phyloP scores from a whole-genome alignment of 257 asterid species.

The Capsicum rhomboideum region DNA sequence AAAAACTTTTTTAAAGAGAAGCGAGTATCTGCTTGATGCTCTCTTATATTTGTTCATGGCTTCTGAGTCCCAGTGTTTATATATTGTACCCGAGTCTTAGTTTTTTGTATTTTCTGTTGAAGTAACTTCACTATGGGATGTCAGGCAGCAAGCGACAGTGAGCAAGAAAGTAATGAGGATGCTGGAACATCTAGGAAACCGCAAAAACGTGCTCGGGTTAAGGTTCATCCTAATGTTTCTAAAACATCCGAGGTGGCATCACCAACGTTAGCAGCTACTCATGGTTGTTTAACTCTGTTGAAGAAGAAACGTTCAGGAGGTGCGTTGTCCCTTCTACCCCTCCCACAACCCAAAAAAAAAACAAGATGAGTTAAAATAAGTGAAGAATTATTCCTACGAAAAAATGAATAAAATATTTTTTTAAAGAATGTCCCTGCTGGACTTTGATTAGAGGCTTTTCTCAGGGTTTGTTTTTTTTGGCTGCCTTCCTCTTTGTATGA shows the following conservation, averaged over 20 bases:
- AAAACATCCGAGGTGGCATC: conserved; percentile 42
- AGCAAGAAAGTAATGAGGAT: conserved; percentile 78
- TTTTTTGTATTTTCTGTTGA: background rate
- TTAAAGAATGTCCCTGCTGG: background rate
- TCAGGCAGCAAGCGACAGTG: conserved; percentile 85
- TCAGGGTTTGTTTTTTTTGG: background rate
- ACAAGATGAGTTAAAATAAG: background rate
- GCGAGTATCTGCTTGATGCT: background rate
- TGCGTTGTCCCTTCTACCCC: conserved; percentile 23
- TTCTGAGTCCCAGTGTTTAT: background rate
- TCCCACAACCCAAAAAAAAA: background rate
- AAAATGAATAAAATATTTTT: background rate
- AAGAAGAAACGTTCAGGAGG: conserved; percentile 90
- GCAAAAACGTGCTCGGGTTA: conserved; percentile 67
- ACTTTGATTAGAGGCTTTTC: background rate
- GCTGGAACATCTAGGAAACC: conserved; percentile 66
- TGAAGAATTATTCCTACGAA: background rate
- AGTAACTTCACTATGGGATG: conserved; percentile 21
- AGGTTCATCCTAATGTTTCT: conserved; percentile 43
- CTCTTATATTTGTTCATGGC: background rate
- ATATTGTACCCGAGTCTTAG: background rate
- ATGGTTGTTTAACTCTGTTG: conserved; percentile 46
- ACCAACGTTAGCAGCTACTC: conserved; percentile 36
- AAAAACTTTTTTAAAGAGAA: background rate
- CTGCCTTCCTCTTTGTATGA: background rate